Evolutionary conservation across 176 grass and related monocot genomes (phyloP), one percentile per base, ranked within the genome.

Genomic region (Rhynchospora tenuis): DNA sequence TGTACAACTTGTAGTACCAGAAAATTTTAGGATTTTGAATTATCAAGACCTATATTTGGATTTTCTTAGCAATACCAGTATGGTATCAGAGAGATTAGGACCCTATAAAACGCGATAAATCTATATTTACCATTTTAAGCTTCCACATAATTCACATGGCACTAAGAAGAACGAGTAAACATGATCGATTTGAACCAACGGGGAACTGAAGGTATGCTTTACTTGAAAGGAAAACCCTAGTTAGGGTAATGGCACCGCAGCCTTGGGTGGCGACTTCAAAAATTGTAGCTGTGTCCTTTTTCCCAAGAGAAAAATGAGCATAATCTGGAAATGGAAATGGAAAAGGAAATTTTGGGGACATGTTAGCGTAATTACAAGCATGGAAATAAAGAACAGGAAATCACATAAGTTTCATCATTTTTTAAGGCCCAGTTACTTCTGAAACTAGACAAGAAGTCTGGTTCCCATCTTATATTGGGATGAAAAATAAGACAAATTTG

Each of bases 101-200:
- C 10, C 70, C n/a, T 26, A 73, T 73, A 23, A 50, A 73, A 73
- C 26, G 3, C 1, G 14, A 64, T 14, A 38, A 81, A 81, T 19
- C 43, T 46, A 31, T 62, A 81, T 62, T 81, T 81, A 81, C 79
- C 79, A 81, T 27, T 50, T 62, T 64, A 61, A 81, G 79, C 26
- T 46, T 81, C 59, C 31, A 46, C 50, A 13, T 16, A 44, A 45
- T 81, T 43, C 42, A 73, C 10, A 78, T 47, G 31, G 22, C 8
- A 62, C 33, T 29, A 23, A 54, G 51, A 79, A 79, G 51, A 17
- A 79, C 59, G 14, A 79, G 51, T 33, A 59, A 78, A 9, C 52
- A 33, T 26, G 16, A 28, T 19, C 51, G 0, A 42, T 38, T 58
- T 59, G 29, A 79, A 80, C 54, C n/a, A 44, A 81, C 14, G 57